These are phyloP conservation scores for Osmanthus fragrans DNA, from an alignment of 257 asterid species.

Conservation along the genomic window DNA sequence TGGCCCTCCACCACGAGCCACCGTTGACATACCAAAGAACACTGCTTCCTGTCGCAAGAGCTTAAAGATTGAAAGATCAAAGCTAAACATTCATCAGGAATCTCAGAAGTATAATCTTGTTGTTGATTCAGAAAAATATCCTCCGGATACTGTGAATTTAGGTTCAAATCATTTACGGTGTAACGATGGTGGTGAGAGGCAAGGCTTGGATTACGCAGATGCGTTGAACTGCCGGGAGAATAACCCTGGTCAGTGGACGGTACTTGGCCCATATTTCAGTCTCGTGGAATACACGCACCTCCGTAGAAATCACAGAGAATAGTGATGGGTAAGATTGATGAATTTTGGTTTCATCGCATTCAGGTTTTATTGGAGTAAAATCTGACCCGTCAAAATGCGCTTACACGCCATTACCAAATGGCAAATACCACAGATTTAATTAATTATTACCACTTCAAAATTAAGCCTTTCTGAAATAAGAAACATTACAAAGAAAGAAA, in stretches of 20 bases:
- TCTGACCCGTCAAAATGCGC: constrained; percentile 40
- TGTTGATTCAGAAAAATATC: constrained; percentile 22
- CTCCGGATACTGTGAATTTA: constrained; percentile 2
- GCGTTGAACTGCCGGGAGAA: constrained; percentile 23
- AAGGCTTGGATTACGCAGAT: constrained; percentile 19
- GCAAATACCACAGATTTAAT: neutral
- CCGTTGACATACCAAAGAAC: constrained; percentile 67
- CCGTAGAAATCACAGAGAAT: neutral
- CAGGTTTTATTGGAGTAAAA: constrained; percentile 26
- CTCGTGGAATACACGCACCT: constrained; percentile 37
- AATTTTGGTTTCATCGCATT: constrained; percentile 9
- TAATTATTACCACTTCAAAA: neutral
- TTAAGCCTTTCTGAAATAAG: neutral
- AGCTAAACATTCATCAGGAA: constrained; percentile 82
- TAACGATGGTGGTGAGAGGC: constrained; percentile 21
- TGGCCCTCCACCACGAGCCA: constrained; percentile 79
- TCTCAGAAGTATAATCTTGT: constrained; percentile 47
- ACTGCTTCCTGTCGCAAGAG: constrained; percentile 66
- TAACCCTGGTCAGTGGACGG: constrained; percentile 26
- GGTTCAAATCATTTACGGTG: constrained; percentile 4
- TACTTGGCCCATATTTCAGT: constrained; percentile 32
- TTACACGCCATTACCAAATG: constrained; percentile 27
- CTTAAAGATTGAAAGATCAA: constrained; percentile 66
- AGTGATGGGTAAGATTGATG: neutral
- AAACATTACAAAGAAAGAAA: neutral